These are phyloP conservation scores for Margaritispora aquatica DNA, from an alignment of 495 filamentous ascomycete genomes.

Conservation along the genomic window DNA sequence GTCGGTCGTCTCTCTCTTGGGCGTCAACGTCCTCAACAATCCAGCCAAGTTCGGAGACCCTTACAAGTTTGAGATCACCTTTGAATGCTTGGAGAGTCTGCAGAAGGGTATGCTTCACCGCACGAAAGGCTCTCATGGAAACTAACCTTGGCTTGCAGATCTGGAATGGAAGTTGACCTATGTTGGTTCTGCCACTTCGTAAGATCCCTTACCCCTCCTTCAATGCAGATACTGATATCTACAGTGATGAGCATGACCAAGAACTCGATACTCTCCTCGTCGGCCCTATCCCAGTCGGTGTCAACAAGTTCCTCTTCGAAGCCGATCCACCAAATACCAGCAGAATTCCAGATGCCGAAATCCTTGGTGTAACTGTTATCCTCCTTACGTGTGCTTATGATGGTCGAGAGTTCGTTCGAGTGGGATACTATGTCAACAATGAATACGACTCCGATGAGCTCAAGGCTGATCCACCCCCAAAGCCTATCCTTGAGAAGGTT, in stretches of 20 bases:
- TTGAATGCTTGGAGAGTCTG: conserved; percentile 89
- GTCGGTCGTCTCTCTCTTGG: conserved; percentile 94
- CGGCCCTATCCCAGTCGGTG: conserved; percentile 89
- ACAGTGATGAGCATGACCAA: conserved; percentile 90
- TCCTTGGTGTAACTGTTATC: conserved; percentile 94
- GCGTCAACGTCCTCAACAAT: conserved; percentile 94
- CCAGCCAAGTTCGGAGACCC: conserved; percentile 82
- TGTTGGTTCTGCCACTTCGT: conserved; percentile 96
- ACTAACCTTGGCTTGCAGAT: conserved; percentile 45
- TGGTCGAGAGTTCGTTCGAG: conserved; percentile 91
- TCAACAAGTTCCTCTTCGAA: conserved; percentile 98
- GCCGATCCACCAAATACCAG: conserved; percentile 84
- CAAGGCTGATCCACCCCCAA: conserved; percentile 77
- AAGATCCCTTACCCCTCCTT: conserved; percentile 30
- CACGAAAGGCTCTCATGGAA: neutral
- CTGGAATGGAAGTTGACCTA: conserved; percentile 99
- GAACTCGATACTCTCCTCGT: conserved; percentile 96
- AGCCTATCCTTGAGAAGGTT: conserved; percentile 87
- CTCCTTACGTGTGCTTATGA: conserved; percentile 96
- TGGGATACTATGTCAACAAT: conserved; percentile 99
- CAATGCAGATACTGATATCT: neutral
- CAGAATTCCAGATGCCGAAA: conserved; percentile 88
- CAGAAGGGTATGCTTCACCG: conserved; percentile 65
- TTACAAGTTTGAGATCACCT: conserved; percentile 97
- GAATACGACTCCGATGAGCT: conserved; percentile 94